A percentile compares a stretch with the other conserved stretches of the same genome.
Conservation (phyloP, 192 early-diverging fungal species). For the Coemansia sp. region DNA sequence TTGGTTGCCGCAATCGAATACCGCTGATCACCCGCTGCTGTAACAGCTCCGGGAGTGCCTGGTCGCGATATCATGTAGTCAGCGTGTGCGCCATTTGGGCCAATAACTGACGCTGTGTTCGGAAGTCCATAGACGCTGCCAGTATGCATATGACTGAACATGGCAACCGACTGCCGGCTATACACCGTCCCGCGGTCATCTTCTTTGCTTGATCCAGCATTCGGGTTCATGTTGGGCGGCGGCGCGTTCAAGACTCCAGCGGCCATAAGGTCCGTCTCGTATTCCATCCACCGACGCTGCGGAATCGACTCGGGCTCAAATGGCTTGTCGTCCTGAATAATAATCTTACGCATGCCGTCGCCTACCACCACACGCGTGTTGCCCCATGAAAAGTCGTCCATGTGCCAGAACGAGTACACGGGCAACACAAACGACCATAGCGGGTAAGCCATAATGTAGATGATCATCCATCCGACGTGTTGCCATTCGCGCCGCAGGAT, state of each 20-base stretch:
- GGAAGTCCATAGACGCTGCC: slow-evolving; percentile 21
- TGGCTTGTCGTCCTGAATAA: slow-evolving; percentile 69
- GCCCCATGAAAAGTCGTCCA: neutral
- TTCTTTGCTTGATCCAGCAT: slow-evolving; percentile 20
- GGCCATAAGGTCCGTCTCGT: slow-evolving; percentile 67
- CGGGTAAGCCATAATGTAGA: slow-evolving; percentile 89
- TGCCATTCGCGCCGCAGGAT: slow-evolving; percentile 38
- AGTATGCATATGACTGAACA: slow-evolving; percentile 18
- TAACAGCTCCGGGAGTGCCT: slow-evolving; percentile 11
- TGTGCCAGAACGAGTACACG: slow-evolving; percentile 58
- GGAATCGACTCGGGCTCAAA: slow-evolving; percentile 89
- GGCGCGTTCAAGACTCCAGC: slow-evolving; percentile 40
- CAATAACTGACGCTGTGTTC: slow-evolving; percentile 5
- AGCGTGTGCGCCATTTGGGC: neutral
- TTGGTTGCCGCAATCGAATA: slow-evolving; percentile 10
- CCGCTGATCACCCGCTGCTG: slow-evolving; percentile 3
- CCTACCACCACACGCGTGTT: slow-evolving; percentile 49
- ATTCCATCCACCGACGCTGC: slow-evolving; percentile 82
- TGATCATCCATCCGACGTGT: slow-evolving; percentile 80
- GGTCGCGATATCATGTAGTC: slow-evolving; percentile 18
- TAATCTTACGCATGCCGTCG: slow-evolving; percentile 65
- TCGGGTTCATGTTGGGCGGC: slow-evolving; percentile 56
- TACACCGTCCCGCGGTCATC: slow-evolving; percentile 33
- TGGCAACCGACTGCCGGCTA: slow-evolving; percentile 24
- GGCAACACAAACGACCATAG: slow-evolving; percentile 92